These are phyloP conservation scores for Colletotrichum tamarilloi DNA, from an alignment of 2,329 filamentous ascomycete species.

Conservation along the genomic window DNA sequence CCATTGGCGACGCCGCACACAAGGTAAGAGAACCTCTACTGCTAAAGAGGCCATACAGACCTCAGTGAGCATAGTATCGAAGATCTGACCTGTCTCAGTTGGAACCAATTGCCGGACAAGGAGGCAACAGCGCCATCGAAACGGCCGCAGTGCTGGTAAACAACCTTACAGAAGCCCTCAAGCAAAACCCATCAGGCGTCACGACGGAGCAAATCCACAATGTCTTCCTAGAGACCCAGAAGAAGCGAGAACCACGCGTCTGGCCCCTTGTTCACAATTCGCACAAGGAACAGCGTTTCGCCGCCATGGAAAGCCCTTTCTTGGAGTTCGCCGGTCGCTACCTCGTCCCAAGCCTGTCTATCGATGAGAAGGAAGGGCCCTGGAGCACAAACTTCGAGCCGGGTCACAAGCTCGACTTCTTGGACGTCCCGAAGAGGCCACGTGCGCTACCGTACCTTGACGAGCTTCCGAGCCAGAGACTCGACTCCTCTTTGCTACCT, in stretches of 20 bases:
- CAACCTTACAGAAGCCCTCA: slow-evolving; percentile 30
- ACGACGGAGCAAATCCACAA: slow-evolving; percentile 31
- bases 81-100: slow-evolving; percentile 26
- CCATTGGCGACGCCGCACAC: slow-evolving; percentile 47
- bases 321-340: background rate
- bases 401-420: slow-evolving; percentile 12
- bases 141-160: slow-evolving; percentile 40
- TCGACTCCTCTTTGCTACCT: background rate
- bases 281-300: slow-evolving; percentile 37
- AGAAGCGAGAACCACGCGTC: slow-evolving; percentile 32
- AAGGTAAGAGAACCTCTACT: slow-evolving; percentile 40
- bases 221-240: slow-evolving; percentile 37
- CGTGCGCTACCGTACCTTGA: slow-evolving; percentile 33
- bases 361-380: slow-evolving; percentile 2
- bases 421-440: slow-evolving; percentile 30
- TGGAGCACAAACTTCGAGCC: slow-evolving; percentile 6
- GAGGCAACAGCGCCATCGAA: slow-evolving; percentile 43
- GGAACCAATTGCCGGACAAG: slow-evolving; percentile 42
- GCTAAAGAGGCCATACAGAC: background rate
- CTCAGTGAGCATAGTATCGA: background rate
- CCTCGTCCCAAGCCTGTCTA: background rate
- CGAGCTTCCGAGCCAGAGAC: slow-evolving; percentile 30
- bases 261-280: slow-evolving; percentile 27
- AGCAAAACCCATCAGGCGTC: slow-evolving; percentile 22
- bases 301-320: slow-evolving; percentile 36